Conservation (phyloP, 208 protist species). For the Lotmaria passim region DNA sequence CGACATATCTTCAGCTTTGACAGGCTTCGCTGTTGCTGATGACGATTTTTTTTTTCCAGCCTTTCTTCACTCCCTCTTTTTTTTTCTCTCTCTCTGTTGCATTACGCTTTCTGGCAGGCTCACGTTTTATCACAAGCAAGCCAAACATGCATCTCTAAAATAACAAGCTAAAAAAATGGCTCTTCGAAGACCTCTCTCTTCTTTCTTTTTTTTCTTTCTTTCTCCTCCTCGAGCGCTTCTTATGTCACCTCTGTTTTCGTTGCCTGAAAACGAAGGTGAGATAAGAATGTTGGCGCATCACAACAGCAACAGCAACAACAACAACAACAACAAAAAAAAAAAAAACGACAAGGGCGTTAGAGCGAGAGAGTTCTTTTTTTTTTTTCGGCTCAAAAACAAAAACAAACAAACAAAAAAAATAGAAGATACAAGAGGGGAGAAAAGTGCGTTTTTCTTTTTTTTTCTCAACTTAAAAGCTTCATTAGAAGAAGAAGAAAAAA, state of each 20-base stretch:
- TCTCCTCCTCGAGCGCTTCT: not conserved
- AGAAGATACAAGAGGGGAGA: not conserved
- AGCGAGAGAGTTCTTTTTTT: no score
- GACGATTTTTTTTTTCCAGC: not conserved
- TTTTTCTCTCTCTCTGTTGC: no score
- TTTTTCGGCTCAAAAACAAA: not conserved
- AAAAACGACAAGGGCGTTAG: no score
- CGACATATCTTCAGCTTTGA: no score
- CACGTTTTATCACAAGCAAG: not conserved
- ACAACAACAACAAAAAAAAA: no score
- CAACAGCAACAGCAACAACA: no score
- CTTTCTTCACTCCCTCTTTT: no score
- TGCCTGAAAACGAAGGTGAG: no score
- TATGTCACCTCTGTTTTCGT: not conserved
- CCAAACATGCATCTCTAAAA: conserved; percentile 16
- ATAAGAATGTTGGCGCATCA: no score
- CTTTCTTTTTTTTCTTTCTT: conserved; percentile 4
- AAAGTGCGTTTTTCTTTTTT: no score
- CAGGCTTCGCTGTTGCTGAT: not conserved
- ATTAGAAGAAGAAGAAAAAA: conserved; percentile 10
- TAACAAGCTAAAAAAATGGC: conserved; percentile 20
- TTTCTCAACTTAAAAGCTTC: conserved; percentile 21
- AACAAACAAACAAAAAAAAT: not conserved
- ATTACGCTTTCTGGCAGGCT: no score
- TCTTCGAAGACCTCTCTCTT: conserved; percentile 11